Evolutionary conservation across 805 yeast genomes (phyloP).

Genomic region (Candida maltosa): DNA sequence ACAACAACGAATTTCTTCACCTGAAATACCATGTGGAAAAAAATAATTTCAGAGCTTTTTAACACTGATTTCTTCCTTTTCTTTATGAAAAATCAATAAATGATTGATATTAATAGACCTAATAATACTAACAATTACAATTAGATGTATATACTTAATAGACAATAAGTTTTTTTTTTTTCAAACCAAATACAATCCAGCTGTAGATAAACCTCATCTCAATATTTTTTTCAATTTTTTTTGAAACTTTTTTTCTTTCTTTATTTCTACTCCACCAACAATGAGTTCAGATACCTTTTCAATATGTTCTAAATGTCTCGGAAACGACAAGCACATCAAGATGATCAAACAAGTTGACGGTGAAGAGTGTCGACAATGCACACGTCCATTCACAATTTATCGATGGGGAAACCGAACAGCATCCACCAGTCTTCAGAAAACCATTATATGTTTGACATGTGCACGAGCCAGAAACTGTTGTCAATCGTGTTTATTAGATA

Average conservation of each 20-base stretch:
- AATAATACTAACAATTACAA: conserved; percentile 1
- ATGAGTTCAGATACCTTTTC: conserved; percentile 31
- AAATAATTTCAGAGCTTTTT: conserved; percentile 62
- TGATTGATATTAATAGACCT: not conserved
- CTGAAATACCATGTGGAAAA: conserved; percentile 61
- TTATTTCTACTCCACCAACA: not conserved
- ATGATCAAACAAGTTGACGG: conserved; percentile 71
- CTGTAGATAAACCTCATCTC: not conserved
- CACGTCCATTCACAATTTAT: conserved; percentile 78
- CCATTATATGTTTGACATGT: conserved; percentile 77
- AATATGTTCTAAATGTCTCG: conserved; percentile 73
- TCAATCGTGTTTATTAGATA: conserved; percentile 82
- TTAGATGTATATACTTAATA: conserved; percentile 1
- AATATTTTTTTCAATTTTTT: not conserved
- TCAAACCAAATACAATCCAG: not conserved
- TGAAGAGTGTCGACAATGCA: conserved; percentile 81
- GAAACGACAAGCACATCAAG: conserved; percentile 60
- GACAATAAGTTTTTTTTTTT: not conserved
- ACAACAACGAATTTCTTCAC: conserved; percentile 64
- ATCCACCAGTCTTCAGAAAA: conserved; percentile 47
- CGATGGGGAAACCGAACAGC: conserved; percentile 58
- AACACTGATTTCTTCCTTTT: conserved; percentile 49
- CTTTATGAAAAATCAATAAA: not conserved
- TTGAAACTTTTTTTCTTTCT: conserved; percentile 2
- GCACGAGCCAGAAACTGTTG: conserved; percentile 79